A percentile compares a stretch with the other conserved stretches of the same genome.
Conservation (phyloP, 306 rosid species). For the Inga leiocalycina region DNA sequence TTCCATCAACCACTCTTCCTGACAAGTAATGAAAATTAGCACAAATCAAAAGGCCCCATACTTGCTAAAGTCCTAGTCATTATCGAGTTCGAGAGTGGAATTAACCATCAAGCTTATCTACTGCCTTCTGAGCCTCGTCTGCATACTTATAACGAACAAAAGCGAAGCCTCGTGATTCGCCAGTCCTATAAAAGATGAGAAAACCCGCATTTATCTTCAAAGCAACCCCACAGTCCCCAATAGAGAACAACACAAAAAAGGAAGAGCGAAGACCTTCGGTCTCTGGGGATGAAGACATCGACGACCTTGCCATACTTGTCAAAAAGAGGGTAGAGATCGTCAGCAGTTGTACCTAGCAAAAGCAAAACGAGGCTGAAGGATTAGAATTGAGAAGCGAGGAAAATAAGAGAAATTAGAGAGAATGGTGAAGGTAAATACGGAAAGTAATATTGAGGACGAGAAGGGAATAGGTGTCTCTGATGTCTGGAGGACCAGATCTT, state of each 20-base stretch:
- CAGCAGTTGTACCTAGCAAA: conserved; percentile 66
- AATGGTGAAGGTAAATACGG: conserved; percentile 37
- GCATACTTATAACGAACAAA: conserved; percentile 77
- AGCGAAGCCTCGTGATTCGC: conserved; percentile 76
- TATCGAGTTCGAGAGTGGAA: neutral
- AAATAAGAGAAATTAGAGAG: neutral
- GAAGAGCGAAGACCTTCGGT: conserved; percentile 53
- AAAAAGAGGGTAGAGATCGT: conserved; percentile 73
- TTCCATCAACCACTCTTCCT: conserved; percentile 75
- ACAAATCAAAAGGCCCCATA: neutral
- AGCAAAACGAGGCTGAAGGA: neutral
- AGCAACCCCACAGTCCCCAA: neutral
- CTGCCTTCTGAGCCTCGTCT: conserved; percentile 77
- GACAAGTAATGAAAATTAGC: neutral
- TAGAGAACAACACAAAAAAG: neutral
- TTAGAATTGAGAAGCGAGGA: neutral
- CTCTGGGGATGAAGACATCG: conserved; percentile 76
- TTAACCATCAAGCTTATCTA: conserved; percentile 71
- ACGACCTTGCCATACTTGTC: conserved; percentile 82
- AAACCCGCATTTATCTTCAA: neutral
- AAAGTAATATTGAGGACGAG: conserved; percentile 84
- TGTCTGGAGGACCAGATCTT: conserved; percentile 81
- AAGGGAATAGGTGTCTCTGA: conserved; percentile 79
- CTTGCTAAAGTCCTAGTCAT: neutral
- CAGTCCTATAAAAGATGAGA: conserved; percentile 44